Conservation (phyloP, 352 stramenopile genomes). For the Globisporangium uncinulatum region DNA sequence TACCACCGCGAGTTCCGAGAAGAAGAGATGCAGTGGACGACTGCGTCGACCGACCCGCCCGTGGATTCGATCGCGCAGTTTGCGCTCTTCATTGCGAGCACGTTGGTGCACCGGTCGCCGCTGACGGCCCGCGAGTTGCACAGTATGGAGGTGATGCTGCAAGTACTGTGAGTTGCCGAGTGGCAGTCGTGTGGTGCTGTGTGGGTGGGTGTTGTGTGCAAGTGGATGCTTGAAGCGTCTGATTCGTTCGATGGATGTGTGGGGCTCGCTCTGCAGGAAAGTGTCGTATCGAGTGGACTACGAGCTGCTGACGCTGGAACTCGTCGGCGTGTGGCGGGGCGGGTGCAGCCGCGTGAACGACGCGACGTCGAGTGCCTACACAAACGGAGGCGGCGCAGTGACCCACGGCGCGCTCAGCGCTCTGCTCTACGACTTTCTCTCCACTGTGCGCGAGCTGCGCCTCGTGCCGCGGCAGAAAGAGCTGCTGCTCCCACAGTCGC, state of each 20-base stretch:
- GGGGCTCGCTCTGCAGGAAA: slow-evolving; percentile 7
- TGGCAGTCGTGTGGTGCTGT: too few species aligned
- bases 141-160: slow-evolving; percentile 67
- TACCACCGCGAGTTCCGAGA: slow-evolving; percentile 71
- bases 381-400: neutral
- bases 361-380: neutral
- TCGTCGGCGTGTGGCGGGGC: slow-evolving; percentile 17
- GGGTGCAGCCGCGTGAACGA: neutral
- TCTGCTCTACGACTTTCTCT: slow-evolving; percentile 68
- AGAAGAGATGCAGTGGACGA: slow-evolving; percentile 42
- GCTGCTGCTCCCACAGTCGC: slow-evolving; percentile 29
- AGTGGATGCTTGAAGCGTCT: neutral
- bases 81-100: slow-evolving; percentile 64
- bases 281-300: slow-evolving; percentile 13
- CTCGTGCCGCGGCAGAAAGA: slow-evolving; percentile 71
- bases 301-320: slow-evolving; percentile 15
- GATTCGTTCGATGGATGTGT: neutral
- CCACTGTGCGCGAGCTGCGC: slow-evolving; percentile 73
- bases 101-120: slow-evolving; percentile 43
- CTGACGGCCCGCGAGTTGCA: slow-evolving; percentile 60
- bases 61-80: slow-evolving; percentile 82
- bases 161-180: slow-evolving; percentile 66
- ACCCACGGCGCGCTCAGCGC: slow-evolving; percentile 37
- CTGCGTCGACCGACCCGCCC: slow-evolving; percentile 49
- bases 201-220: neutral